Percentiles rank a stretch among this genome's conserved stretches.
phyloP scores from a whole-genome alignment of 2,329 filamentous ascomycete species.

The Periconia sp. region DNA sequence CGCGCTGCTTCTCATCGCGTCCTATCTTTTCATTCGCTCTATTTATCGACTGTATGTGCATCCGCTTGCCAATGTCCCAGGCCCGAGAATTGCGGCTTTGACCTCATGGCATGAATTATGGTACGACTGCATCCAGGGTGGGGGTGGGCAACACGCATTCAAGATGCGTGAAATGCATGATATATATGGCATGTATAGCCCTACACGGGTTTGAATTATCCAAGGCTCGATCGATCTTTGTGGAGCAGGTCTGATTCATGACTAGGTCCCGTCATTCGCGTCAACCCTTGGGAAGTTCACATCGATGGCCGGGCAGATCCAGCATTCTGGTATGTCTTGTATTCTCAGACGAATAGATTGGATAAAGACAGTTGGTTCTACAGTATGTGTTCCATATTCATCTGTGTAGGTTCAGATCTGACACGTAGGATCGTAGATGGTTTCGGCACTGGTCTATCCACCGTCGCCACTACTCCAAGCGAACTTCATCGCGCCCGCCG shows the following conservation, averaged over 20 bases:
- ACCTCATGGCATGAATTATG: constrained; percentile 37
- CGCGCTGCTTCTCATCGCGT: neutral
- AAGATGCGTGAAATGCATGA: constrained; percentile 34
- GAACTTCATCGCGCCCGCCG: constrained; percentile 1
- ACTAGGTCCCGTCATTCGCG: constrained; percentile 7
- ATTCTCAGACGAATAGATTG: constrained; percentile 1
- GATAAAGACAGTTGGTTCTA: constrained; percentile 2
- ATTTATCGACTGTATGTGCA: constrained; percentile 48
- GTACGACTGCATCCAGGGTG: constrained; percentile 22
- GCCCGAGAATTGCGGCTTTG: constrained; percentile 39
- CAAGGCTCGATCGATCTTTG: constrained; percentile 10
- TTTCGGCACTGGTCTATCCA: neutral
- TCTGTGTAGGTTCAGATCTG: neutral
- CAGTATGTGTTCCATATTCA: neutral
- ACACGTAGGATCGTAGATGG: neutral
- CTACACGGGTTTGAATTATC: constrained; percentile 53
- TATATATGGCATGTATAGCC: constrained; percentile 23
- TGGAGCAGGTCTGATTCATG: constrained; percentile 58
- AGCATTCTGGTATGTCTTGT: constrained; percentile 2
- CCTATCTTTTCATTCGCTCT: neutral
- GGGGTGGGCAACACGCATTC: constrained; percentile 29
- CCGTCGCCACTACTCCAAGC: neutral
- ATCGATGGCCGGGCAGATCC: neutral
- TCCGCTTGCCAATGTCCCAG: constrained; percentile 48
- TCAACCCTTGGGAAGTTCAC: constrained; percentile 4